phyloP scores from a whole-genome alignment of 768 basidiomycete genomes.

The Terana coerulea region DNA sequence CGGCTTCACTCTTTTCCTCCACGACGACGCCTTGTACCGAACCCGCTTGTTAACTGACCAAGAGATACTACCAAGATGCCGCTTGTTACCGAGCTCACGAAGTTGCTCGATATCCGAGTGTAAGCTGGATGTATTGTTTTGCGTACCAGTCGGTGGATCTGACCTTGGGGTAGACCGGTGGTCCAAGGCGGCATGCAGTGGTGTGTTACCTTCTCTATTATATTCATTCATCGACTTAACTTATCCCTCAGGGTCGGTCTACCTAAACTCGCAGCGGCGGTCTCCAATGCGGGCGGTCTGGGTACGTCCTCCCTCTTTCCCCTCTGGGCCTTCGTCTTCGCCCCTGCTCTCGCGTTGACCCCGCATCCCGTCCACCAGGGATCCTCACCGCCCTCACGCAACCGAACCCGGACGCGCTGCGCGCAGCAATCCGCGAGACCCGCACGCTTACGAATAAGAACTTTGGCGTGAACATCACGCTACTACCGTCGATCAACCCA shows the following conservation, averaged over 20 bases:
- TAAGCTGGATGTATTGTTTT: slow-evolving; percentile 33
- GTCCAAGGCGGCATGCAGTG: slow-evolving; percentile 94
- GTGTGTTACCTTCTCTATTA: slow-evolving; percentile 32
- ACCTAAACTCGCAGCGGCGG: slow-evolving; percentile 69
- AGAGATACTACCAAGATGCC: slow-evolving; percentile 26
- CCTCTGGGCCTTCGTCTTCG: not conserved
- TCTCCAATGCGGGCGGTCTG: slow-evolving; percentile 80
- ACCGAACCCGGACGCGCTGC: slow-evolving; percentile 77
- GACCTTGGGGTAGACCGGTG: slow-evolving; percentile 48
- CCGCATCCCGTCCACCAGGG: slow-evolving; percentile 35
- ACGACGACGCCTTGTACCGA: not conserved
- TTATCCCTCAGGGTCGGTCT: slow-evolving; percentile 64
- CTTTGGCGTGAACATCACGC: slow-evolving; percentile 83
- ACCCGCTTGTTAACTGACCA: not conserved
- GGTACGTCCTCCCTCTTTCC: slow-evolving; percentile 37
- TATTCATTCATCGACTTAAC: not conserved
- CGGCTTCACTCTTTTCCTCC: not conserved
- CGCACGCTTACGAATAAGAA: slow-evolving; percentile 63
- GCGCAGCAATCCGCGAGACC: slow-evolving; percentile 77
- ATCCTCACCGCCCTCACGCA: slow-evolving; percentile 88
- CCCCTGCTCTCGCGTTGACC: not conserved
- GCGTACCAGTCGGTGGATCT: not conserved
- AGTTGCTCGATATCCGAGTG: slow-evolving; percentile 65
- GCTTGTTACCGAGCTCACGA: slow-evolving; percentile 56
- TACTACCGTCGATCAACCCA: slow-evolving; percentile 86